A percentile compares a stretch with the other conserved stretches of the same genome.
Evolutionary conservation across 2,329 filamentous ascomycete species (phyloP).

Genomic region (Alternaria gansuensis): DNA sequence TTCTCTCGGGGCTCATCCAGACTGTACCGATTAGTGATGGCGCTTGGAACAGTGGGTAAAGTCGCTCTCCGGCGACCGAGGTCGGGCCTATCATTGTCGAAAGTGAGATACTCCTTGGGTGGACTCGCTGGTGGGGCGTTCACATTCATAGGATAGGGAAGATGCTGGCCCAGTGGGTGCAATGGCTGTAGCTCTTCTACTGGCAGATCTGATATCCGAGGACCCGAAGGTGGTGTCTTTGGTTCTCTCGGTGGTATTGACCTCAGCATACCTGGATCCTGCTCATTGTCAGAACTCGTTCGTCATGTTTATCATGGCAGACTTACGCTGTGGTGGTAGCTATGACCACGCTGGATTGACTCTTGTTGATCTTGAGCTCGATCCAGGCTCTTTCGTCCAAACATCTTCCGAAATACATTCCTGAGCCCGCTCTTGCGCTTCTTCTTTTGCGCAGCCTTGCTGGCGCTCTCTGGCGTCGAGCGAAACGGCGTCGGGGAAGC

Average conservation of each 20-base stretch:
- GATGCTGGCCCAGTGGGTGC: slow-evolving; percentile 48
- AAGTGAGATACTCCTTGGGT: slow-evolving; percentile 48
- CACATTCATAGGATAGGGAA: slow-evolving; percentile 55
- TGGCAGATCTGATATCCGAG: slow-evolving; percentile 49
- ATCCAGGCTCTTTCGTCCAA: slow-evolving; percentile 46
- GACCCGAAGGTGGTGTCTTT: slow-evolving; percentile 27
- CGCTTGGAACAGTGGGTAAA: slow-evolving; percentile 44
- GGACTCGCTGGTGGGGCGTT: slow-evolving; percentile 51
- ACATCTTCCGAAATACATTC: slow-evolving; percentile 52
- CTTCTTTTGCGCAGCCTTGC: slow-evolving; percentile 41
- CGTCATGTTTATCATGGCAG: not conserved
- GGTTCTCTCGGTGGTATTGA: slow-evolving; percentile 35
- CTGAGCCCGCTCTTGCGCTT: slow-evolving; percentile 50
- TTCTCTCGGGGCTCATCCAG: slow-evolving; percentile 38
- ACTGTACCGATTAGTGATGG: slow-evolving; percentile 39
- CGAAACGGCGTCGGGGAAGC: slow-evolving; percentile 43
- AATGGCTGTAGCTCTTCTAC: slow-evolving; percentile 46
- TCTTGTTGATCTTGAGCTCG: slow-evolving; percentile 36
- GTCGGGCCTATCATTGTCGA: slow-evolving; percentile 38
- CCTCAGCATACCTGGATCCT: slow-evolving; percentile 47
- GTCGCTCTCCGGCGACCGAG: slow-evolving; percentile 47
- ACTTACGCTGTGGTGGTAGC: slow-evolving; percentile 50
- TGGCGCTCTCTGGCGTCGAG: slow-evolving; percentile 42
- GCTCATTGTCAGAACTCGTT: slow-evolving; percentile 13
- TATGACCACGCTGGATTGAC: slow-evolving; percentile 37